A percentile compares a stretch with the other conserved stretches of the same genome.
phyloP scores from a whole-genome alignment of 2,329 filamentous ascomycete genomes.

The Xylaria multiplex region DNA sequence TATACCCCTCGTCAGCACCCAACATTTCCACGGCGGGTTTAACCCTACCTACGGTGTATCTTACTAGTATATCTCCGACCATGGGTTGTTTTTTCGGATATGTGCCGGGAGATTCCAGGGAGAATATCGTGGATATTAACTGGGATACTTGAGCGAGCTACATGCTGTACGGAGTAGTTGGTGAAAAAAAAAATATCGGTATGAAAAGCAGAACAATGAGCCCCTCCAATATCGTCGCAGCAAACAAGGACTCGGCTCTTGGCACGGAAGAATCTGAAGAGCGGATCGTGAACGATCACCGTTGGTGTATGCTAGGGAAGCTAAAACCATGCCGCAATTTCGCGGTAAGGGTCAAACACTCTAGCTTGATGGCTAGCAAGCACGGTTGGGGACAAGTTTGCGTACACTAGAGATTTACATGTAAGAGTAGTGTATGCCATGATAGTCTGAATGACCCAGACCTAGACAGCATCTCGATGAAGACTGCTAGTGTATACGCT shows the following conservation, averaged over 20 bases:
- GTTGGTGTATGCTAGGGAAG: constrained; percentile 42
- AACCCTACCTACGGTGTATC: neutral
- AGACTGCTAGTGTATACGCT: neutral
- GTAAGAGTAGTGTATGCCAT: too few relatives aligned
- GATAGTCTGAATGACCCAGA: too few relatives aligned
- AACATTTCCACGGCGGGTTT: neutral
- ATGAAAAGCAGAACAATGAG: neutral
- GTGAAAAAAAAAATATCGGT: neutral
- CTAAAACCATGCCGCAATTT: constrained; percentile 49
- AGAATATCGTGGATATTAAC: constrained; percentile 1
- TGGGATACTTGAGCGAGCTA: neutral
- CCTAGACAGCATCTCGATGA: neutral
- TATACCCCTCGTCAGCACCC: neutral
- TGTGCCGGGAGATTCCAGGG: constrained; percentile 9
- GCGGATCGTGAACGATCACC: constrained; percentile 35
- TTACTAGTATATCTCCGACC: constrained; percentile 1
- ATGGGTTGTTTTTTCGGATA: neutral
- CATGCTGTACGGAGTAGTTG: neutral
- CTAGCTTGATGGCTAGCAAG: constrained; percentile 23
- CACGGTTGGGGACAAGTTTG: neutral
- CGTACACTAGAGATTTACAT: too few relatives aligned
- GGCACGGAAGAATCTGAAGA: constrained; percentile 20
- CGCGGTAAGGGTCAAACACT: constrained; percentile 32
- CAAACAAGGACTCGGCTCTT: constrained; percentile 20
- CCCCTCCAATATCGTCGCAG: constrained; percentile 7